Percentiles rank a stretch among this genome's conserved stretches.
phyloP scores from a whole-genome alignment of 2,329 filamentous ascomycete species.

The Calonectria fujianensis region DNA sequence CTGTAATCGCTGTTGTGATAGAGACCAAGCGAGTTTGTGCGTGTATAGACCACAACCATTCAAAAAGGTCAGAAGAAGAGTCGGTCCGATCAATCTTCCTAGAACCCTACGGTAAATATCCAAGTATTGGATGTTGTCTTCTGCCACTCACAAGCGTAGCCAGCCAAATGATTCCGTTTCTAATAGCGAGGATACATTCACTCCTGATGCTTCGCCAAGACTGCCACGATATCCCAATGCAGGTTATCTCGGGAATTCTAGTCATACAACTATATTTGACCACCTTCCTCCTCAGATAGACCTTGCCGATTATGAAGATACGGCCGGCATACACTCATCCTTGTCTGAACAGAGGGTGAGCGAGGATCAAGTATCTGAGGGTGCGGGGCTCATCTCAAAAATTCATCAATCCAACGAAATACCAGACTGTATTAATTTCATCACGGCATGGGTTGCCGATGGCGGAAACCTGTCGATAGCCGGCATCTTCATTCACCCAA shows the following conservation, averaged over 20 bases:
- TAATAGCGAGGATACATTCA: constrained; percentile 1
- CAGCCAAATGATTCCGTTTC: neutral
- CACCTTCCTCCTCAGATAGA: constrained; percentile 31
- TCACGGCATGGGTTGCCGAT: constrained; percentile 26
- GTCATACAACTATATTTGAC: constrained; percentile 45
- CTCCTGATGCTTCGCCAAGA: neutral
- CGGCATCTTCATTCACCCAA: constrained; percentile 22
- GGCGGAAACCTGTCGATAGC: constrained; percentile 34
- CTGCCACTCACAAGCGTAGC: neutral
- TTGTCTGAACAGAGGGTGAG: neutral
- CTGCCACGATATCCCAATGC: constrained; percentile 48
- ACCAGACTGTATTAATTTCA: constrained; percentile 12
- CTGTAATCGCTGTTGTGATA: constrained; percentile 52
- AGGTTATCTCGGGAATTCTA: constrained; percentile 50
- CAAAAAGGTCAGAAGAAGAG: constrained; percentile 25
- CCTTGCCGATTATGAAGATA: neutral
- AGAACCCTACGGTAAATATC: neutral
- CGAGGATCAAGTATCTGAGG: constrained; percentile 24
- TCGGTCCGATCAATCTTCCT: neutral
- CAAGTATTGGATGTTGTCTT: neutral
- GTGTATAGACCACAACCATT: constrained; percentile 35
- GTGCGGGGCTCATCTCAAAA: constrained; percentile 27
- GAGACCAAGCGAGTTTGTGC: constrained; percentile 22
- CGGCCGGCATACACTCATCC: neutral
- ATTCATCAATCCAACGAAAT: constrained; percentile 8